phyloP scores from a whole-genome alignment of 129 eudicot genomes.

The Tanacetum coccineum region DNA sequence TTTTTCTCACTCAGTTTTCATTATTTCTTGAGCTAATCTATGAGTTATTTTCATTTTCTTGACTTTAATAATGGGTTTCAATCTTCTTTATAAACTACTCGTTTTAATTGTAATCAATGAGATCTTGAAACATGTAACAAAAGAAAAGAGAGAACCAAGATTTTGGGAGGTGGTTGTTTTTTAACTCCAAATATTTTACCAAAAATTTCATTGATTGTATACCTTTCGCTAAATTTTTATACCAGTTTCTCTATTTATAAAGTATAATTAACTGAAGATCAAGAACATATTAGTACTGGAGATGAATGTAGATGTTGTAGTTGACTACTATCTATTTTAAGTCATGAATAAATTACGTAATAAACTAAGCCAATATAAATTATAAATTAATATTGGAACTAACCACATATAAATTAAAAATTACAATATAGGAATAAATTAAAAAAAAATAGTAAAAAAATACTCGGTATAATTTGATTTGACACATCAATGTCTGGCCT shows the following conservation, averaged over 20 bases:
- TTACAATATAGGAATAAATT: neutral
- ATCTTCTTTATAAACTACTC: neutral
- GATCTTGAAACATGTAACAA: neutral
- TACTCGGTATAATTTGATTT: neutral
- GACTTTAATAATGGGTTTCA: constrained; percentile 4
- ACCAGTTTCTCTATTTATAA: no score
- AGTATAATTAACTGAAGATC: neutral
- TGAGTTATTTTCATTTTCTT: constrained; percentile 11
- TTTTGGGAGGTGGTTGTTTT: neutral
- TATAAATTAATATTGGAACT: constrained; percentile 1
- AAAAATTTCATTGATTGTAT: neutral
- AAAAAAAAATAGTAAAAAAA: neutral
- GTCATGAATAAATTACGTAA: neutral
- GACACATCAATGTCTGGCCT: constrained; percentile 29
- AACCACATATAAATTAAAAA: constrained; percentile 9
- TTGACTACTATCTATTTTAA: neutral
- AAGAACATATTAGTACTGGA: neutral
- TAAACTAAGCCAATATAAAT: neutral
- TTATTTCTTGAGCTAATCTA: neutral
- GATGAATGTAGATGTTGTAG: neutral
- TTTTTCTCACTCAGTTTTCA: constrained; percentile 21
- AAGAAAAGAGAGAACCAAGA: neutral
- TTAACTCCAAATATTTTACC: neutral
- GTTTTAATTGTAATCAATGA: neutral
- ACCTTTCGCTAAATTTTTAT: neutral